A percentile compares a stretch with the other conserved stretches of the same genome.
Evolutionary conservation across 768 basidiomycete species (phyloP).

Genomic region (Glaciozyma antarctica): DNA sequence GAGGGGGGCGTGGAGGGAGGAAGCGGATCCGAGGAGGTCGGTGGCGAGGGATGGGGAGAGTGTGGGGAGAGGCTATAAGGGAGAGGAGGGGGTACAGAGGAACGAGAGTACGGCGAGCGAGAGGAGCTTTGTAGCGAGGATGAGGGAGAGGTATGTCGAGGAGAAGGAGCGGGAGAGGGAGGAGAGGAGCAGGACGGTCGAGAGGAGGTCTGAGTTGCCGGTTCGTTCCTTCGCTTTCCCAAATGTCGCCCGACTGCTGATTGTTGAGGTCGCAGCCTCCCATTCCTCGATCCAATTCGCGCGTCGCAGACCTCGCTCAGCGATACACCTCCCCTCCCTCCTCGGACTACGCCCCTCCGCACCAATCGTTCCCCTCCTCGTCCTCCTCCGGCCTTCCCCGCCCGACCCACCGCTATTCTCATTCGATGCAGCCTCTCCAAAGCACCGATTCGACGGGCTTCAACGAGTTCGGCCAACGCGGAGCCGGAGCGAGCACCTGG

Average conservation of each 20-base stretch:
- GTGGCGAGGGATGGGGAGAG: neutral
- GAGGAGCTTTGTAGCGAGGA: constrained; percentile 24
- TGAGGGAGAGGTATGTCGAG: constrained; percentile 22
- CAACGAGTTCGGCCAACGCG: neutral
- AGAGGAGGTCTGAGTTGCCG: neutral
- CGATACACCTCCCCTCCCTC: constrained; percentile 16
- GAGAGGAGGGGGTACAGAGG: neutral
- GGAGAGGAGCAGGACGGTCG: neutral
- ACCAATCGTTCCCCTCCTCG: no score
- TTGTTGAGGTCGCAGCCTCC: no score
- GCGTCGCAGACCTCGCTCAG: constrained; percentile 22
- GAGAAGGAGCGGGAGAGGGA: neutral
- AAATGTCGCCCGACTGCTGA: no score
- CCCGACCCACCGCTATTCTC: neutral
- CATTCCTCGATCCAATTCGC: constrained; percentile 12
- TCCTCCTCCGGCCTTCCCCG: neutral
- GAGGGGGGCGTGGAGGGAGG: no score
- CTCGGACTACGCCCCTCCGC: no score
- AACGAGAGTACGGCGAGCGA: neutral
- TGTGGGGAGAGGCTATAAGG: neutral
- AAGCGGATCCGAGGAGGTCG: neutral
- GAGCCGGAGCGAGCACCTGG: neutral
- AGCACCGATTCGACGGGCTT: neutral
- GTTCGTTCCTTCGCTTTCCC: no score
- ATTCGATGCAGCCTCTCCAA: neutral